Percentiles rank a stretch among this genome's conserved stretches.
Conservation (phyloP, 176 grass and related monocot species). For the Stipa capillata region DNA sequence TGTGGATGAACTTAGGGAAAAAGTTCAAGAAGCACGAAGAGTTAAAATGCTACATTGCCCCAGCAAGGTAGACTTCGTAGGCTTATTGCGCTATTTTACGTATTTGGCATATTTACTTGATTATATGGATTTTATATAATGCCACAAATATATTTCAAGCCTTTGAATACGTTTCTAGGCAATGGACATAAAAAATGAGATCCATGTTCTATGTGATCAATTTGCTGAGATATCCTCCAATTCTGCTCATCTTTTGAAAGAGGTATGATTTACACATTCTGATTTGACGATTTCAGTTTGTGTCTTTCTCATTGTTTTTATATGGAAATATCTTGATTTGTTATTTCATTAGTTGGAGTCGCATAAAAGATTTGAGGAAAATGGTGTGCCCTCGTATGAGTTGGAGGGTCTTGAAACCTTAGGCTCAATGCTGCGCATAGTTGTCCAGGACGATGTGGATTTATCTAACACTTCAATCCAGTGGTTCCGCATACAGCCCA, state of each 20-base stretch:
- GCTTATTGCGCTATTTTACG: neutral
- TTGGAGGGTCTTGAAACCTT: constrained; percentile 71
- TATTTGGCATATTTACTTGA: neutral
- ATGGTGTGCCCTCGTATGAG: constrained; percentile 15
- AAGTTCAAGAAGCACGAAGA: constrained; percentile 72
- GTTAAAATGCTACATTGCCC: constrained; percentile 86
- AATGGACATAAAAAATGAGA: constrained; percentile 74
- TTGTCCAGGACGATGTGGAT: constrained; percentile 18
- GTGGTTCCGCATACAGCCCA: constrained; percentile 57
- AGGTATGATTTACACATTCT: constrained; percentile 32
- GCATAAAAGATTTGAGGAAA: constrained; percentile 21
- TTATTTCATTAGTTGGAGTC: constrained; percentile 42
- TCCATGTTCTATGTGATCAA: constrained; percentile 57
- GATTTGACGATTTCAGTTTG: neutral
- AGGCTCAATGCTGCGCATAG: constrained; percentile 50
- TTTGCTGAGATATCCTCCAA: constrained; percentile 42
- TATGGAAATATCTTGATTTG: neutral
- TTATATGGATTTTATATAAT: neutral
- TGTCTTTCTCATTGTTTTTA: neutral
- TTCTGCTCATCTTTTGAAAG: constrained; percentile 57
- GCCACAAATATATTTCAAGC: neutral
- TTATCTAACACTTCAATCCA: constrained; percentile 46
- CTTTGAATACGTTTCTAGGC: constrained; percentile 36
- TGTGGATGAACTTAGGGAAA: constrained; percentile 43
- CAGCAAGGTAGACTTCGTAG: constrained; percentile 52